Percentiles rank a stretch among this genome's conserved stretches.
These are phyloP conservation scores for Nakazawaea pomicola DNA, from an alignment of 805 yeast species.

Conservation along the genomic window DNA sequence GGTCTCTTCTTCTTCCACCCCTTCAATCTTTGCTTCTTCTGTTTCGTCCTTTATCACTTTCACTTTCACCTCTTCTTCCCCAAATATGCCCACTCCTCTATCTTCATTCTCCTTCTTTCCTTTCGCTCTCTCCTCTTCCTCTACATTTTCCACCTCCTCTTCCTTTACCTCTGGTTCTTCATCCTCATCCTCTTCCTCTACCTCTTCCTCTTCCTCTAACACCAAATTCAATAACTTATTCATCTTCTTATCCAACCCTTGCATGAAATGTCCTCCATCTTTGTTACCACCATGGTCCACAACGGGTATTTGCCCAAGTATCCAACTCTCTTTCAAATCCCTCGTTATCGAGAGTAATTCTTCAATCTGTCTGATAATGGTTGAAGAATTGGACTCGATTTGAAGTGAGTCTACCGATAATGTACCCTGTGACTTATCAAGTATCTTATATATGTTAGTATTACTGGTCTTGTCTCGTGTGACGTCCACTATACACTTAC, in stretches of 20 bases:
- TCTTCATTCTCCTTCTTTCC: background rate
- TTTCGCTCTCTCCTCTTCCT: constrained; percentile 3
- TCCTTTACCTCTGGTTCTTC: background rate
- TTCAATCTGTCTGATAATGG: constrained; percentile 47
- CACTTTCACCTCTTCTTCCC: background rate
- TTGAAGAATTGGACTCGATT: constrained; percentile 47
- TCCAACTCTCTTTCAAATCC: constrained; percentile 51
- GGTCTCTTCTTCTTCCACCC: background rate
- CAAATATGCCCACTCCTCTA: no score
- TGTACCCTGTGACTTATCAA: constrained; percentile 28
- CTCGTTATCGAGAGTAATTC: constrained; percentile 46
- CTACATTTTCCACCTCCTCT: background rate
- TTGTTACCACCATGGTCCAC: constrained; percentile 14
- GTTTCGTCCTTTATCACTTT: background rate
- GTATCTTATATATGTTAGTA: constrained; percentile 14
- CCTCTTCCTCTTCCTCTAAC: constrained; percentile 1
- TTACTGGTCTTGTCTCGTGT: background rate
- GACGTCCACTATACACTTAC: constrained; percentile 16
- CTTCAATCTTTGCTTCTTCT: no score
- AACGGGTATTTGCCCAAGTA: constrained; percentile 46
- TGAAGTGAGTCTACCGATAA: constrained; percentile 51
- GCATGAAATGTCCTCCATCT: constrained; percentile 15
- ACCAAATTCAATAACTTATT: constrained; percentile 25
- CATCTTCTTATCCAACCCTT: constrained; percentile 32
- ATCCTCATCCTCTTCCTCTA: background rate